These are phyloP conservation scores for Brettanomyces bruxellensis DNA, from an alignment of 805 yeast genomes.

Conservation along the genomic window DNA sequence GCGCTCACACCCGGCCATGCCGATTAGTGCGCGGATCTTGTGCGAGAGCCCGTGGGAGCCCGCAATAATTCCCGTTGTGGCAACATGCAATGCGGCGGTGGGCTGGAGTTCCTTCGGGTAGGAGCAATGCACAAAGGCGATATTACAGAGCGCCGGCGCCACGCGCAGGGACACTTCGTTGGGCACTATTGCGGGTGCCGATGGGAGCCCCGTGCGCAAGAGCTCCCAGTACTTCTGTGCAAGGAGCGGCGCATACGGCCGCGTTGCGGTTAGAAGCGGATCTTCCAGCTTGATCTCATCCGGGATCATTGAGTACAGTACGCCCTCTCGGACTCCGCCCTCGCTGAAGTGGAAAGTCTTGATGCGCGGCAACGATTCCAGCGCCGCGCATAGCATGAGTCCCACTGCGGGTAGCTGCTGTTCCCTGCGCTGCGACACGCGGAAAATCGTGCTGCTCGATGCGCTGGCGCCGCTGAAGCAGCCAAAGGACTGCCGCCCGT, in stretches of 20 bases:
- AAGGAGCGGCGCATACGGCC: slow-evolving; percentile 63
- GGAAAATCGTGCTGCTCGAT: slow-evolving; percentile 30
- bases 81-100: slow-evolving; percentile 62
- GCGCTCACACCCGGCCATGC: slow-evolving; percentile 66
- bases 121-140: slow-evolving; percentile 69
- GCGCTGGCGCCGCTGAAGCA: neutral
- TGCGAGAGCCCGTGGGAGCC: slow-evolving; percentile 73
- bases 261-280: slow-evolving; percentile 60
- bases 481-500: neutral
- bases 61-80: slow-evolving; percentile 65
- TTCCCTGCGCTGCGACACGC: slow-evolving; percentile 58
- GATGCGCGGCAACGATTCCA: slow-evolving; percentile 50
- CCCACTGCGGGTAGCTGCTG: slow-evolving; percentile 66
- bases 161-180: slow-evolving; percentile 47
- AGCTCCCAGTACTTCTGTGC: slow-evolving; percentile 48
- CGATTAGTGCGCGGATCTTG: slow-evolving; percentile 59
- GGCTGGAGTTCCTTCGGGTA: slow-evolving; percentile 73
- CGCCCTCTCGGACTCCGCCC: slow-evolving; percentile 76
- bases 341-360: slow-evolving; percentile 61
- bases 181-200: slow-evolving; percentile 38
- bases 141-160: slow-evolving; percentile 62
- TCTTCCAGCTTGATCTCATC: slow-evolving; percentile 51
- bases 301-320: slow-evolving; percentile 54
- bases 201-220: slow-evolving; percentile 49
- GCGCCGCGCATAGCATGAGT: slow-evolving; percentile 49